These are phyloP conservation scores for Veloboletus limbatus DNA, from an alignment of 1,284 basidiomycete genomes.

Conservation along the genomic window DNA sequence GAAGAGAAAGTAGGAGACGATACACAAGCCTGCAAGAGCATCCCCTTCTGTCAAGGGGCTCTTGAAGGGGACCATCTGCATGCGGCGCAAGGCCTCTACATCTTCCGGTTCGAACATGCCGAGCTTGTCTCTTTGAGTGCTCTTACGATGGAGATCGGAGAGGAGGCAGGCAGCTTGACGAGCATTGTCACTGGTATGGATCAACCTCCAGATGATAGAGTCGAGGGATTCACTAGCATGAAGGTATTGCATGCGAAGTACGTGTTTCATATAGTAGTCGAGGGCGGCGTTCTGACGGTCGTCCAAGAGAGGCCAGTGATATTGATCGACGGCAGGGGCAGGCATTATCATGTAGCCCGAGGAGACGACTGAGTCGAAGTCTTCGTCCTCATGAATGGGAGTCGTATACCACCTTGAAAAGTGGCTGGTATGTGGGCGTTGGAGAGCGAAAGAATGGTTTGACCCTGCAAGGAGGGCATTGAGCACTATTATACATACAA, in stretches of 20 bases:
- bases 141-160: constrained; percentile 33
- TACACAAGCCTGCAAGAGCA: constrained; percentile 72
- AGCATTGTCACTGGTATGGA: constrained; percentile 38
- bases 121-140: constrained; percentile 17
- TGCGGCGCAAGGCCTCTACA: constrained; percentile 24
- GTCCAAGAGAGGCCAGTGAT: constrained; percentile 15
- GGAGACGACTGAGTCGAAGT: constrained; percentile 20
- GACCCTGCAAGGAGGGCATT: constrained; percentile 58
- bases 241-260: constrained; percentile 65
- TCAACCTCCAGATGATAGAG: constrained; percentile 44
- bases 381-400: constrained; percentile 13
- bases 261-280: constrained; percentile 40
- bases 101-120: constrained; percentile 28
- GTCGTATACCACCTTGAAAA: constrained; percentile 25
- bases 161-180: constrained; percentile 57
- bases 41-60: constrained; percentile 51
- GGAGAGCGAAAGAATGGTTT: constrained; percentile 23
- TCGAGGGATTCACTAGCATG: constrained; percentile 56
- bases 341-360: constrained; percentile 18
- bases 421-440: constrained; percentile 31
- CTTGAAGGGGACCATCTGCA: constrained; percentile 28
- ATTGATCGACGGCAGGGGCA: constrained; percentile 10
- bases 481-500: constrained; percentile 62
- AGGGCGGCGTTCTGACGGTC: constrained; percentile 21
- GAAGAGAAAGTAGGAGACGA: constrained; percentile 73